Evolutionary conservation across 148 eudicot genomes (phyloP).

Genomic region (Diospyros lotus): DNA sequence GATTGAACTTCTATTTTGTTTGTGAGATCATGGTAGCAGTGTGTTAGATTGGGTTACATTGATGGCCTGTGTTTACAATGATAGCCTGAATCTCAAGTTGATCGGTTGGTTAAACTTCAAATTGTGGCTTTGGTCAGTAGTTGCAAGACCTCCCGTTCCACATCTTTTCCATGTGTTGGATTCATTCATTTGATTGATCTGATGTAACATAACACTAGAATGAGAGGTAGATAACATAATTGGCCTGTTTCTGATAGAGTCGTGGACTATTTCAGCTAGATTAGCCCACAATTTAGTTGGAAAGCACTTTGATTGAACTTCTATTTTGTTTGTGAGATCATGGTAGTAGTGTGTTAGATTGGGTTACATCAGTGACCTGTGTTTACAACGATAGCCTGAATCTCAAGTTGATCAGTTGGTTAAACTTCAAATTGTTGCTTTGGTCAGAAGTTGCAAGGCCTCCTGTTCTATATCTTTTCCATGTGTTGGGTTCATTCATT

Average conservation of each 20-base stretch:
- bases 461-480: background rate
- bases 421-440: background rate
- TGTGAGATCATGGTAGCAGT: slow-evolving; percentile 1
- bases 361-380: background rate
- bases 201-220: background rate
- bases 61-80: background rate
- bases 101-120: background rate
- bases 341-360: background rate
- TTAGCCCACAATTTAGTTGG: too few species aligned
- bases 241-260: background rate
- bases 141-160: background rate
- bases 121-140: background rate
- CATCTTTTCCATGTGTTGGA: background rate
- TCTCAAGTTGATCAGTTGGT: background rate
- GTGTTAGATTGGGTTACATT: background rate
- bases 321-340: background rate
- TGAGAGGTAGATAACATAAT: background rate
- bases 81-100: background rate
- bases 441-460: background rate
- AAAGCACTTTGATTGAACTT: too few species aligned
- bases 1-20: background rate
- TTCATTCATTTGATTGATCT: background rate
- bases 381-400: background rate
- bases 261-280: background rate
- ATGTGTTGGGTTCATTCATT: background rate